phyloP scores from a whole-genome alignment of 2,329 filamentous ascomycete species.

The Fusarium ramigenum region DNA sequence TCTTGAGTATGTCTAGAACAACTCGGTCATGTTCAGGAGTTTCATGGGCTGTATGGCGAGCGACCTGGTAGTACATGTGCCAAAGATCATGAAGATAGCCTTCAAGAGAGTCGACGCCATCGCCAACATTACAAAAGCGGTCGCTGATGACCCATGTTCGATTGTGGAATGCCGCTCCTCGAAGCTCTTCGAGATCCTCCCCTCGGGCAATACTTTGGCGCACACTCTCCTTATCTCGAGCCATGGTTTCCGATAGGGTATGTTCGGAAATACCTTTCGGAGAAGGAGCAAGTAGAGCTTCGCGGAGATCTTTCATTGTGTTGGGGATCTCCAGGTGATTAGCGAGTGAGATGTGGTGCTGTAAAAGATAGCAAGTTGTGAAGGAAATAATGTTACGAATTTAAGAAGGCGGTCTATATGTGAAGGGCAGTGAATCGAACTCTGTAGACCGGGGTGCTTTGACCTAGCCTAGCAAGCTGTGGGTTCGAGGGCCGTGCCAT shows the following conservation, averaged over 20 bases:
- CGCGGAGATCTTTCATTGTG: neutral
- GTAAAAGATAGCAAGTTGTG: neutral
- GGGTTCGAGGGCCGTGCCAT: neutral
- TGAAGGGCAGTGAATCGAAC: neutral
- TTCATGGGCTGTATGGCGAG: neutral
- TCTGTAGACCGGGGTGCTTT: neutral
- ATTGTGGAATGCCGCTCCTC: neutral
- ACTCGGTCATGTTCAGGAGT: neutral
- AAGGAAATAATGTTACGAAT: neutral
- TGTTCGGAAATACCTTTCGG: neutral
- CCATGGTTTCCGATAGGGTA: neutral
- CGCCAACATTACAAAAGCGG: neutral
- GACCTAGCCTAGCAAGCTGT: neutral
- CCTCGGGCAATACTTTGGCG: neutral
- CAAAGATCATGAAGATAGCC: neutral
- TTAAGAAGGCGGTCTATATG: neutral
- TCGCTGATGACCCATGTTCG: neutral
- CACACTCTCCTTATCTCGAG: neutral
- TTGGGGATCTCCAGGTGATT: too few species aligned
- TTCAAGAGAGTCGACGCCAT: neutral
- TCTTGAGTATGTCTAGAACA: neutral
- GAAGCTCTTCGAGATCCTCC: neutral
- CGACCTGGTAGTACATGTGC: neutral
- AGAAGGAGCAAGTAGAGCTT: neutral
- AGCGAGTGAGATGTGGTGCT: neutral